Evolutionary conservation across 2,329 filamentous ascomycete genomes (phyloP).

Genomic region (Fusarium sp.): DNA sequence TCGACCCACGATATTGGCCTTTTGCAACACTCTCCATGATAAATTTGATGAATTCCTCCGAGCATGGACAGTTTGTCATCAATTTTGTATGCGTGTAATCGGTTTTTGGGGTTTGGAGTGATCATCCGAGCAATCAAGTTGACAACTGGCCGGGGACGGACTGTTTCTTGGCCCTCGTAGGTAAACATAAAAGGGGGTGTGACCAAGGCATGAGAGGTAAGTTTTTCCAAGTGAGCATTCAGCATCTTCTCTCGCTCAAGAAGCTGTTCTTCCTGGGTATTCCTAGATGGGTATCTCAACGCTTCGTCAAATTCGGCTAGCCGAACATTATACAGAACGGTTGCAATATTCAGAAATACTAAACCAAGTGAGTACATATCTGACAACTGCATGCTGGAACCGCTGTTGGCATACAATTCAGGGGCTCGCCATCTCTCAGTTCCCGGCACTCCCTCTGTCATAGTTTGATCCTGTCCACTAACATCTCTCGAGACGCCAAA

Average conservation of each 20-base stretch:
- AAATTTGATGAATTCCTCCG: slow-evolving; percentile 58
- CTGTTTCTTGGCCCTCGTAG: slow-evolving; percentile 50
- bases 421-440: slow-evolving; percentile 58
- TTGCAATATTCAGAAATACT: slow-evolving; percentile 56
- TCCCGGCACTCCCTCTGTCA: slow-evolving; percentile 52
- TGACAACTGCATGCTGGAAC: slow-evolving; percentile 56
- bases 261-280: slow-evolving; percentile 47
- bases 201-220: slow-evolving; percentile 48
- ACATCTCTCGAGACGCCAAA: slow-evolving; percentile 61
- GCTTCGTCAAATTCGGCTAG: slow-evolving; percentile 52
- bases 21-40: slow-evolving; percentile 57
- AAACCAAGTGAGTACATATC: slow-evolving; percentile 60
- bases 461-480: slow-evolving; percentile 55
- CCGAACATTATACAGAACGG: slow-evolving; percentile 53
- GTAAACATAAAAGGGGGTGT: slow-evolving; percentile 50
- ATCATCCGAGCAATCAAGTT: slow-evolving; percentile 51
- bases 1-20: slow-evolving; percentile 49
- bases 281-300: slow-evolving; percentile 43
- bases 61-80: slow-evolving; percentile 55
- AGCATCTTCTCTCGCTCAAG: slow-evolving; percentile 48
- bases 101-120: slow-evolving; percentile 42
- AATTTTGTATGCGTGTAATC: slow-evolving; percentile 49
- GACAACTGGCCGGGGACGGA: slow-evolving; percentile 52
- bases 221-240: slow-evolving; percentile 45
- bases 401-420: slow-evolving; percentile 50